Conservation (phyloP, 129 eudicot genomes). For the Flaveria robusta region DNA sequence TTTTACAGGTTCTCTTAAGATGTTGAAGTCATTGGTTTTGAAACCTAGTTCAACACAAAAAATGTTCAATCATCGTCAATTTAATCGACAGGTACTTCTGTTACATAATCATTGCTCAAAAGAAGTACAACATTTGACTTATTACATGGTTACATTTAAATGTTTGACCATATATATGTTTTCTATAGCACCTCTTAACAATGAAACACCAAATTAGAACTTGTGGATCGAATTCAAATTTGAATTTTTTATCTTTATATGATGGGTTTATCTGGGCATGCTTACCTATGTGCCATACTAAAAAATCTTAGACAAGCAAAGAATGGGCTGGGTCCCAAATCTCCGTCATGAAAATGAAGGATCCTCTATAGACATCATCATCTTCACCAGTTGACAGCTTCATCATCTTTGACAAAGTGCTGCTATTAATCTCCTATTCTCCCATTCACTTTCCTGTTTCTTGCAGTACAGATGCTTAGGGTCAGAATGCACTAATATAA, state of each 20-base stretch:
- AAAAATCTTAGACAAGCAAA: background rate
- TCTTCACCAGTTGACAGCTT: background rate
- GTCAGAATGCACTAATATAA: too few relatives aligned
- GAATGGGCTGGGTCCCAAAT: background rate
- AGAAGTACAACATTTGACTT: conserved; percentile 2
- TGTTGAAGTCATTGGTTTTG: conserved; percentile 48
- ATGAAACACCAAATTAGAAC: background rate
- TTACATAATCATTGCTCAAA: background rate
- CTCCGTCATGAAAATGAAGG: background rate
- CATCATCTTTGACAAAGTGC: too few relatives aligned
- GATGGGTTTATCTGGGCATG: background rate
- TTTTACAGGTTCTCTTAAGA: conserved; percentile 30
- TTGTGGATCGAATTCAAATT: background rate
- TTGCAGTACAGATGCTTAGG: too few relatives aligned
- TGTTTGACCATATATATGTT: background rate
- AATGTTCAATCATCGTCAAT: conserved; percentile 14
- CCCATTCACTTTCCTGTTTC: too few relatives aligned
- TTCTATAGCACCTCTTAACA: background rate
- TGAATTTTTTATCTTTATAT: background rate
- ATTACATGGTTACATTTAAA: background rate
- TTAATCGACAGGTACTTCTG: conserved; percentile 29
- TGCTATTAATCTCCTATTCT: too few relatives aligned
- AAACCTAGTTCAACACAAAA: conserved; percentile 33
- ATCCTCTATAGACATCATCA: background rate
- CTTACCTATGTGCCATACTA: background rate